Conservation (phyloP, 2,329 filamentous ascomycete species). For the Pseudogymnoascus sp. region DNA sequence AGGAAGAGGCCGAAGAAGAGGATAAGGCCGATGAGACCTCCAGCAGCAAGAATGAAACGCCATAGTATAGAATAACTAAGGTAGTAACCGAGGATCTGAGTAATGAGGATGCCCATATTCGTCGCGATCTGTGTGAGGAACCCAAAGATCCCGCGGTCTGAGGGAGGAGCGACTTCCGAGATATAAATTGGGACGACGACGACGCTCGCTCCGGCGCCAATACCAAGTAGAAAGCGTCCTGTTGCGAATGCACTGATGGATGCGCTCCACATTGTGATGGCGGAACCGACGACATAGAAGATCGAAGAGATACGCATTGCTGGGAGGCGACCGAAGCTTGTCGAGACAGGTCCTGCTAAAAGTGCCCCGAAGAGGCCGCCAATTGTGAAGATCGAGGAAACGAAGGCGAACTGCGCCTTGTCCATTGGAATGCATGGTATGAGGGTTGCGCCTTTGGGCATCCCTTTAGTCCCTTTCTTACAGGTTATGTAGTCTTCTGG, state of each 20-base stretch:
- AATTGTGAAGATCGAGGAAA: slow-evolving; percentile 86
- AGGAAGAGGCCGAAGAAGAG: slow-evolving; percentile 67
- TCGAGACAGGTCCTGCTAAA: slow-evolving; percentile 70
- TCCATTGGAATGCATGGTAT: slow-evolving; percentile 80
- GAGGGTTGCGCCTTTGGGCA: slow-evolving; percentile 21
- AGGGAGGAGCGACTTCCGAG: slow-evolving; percentile 76
- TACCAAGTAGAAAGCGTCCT: slow-evolving; percentile 72
- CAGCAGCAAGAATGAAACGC: slow-evolving; percentile 74
- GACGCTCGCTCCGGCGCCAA: slow-evolving; percentile 81
- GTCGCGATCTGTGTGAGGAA: slow-evolving; percentile 87
- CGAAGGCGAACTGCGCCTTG: slow-evolving; percentile 71
- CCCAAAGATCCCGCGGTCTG: slow-evolving; percentile 71
- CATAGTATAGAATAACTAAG: slow-evolving; percentile 73
- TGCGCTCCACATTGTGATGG: slow-evolving; percentile 66
- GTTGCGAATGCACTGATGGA: slow-evolving; percentile 62
- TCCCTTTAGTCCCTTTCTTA: slow-evolving; percentile 51
- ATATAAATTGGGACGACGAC: slow-evolving; percentile 95
- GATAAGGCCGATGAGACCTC: slow-evolving; percentile 58
- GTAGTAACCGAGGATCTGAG: slow-evolving; percentile 83
- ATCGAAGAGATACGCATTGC: slow-evolving; percentile 72
- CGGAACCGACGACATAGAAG: slow-evolving; percentile 70
- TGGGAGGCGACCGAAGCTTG: slow-evolving; percentile 65
- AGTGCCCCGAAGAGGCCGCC: slow-evolving; percentile 83
- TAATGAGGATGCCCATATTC: slow-evolving; percentile 80
- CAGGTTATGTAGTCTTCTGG: slow-evolving; percentile 92